Base-by-base conservation (phyloP, 2,329 filamentous ascomycete genomes). In the Colletotrichum abscissum region DNA sequence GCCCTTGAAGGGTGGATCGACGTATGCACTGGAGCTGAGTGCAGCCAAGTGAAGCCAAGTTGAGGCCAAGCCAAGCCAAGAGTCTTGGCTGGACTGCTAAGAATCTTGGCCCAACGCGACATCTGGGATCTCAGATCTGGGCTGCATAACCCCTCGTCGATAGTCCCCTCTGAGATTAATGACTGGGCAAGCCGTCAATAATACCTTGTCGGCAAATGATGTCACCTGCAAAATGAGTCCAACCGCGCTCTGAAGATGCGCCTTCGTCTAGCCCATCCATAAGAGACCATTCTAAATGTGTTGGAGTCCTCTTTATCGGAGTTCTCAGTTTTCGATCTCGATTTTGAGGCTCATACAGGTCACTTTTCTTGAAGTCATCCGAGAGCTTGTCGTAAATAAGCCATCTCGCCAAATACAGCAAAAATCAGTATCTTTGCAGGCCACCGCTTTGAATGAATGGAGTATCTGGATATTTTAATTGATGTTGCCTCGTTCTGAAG, bases 61-160 rank as follows among this genome's bases (percentile, higher is more conserved):
- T 42, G 38, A 33, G 63, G 49, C 30, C 63, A 52, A 28, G 28
- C 16, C 14, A 46, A n/a, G 62, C 62, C 59, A 56, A 69, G 59
- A 63, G 19, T 55, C 66, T 69, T 69, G 66, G 66, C 66, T 52
- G 58, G 16, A 42, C 38, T 42, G 62, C 62, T 46, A 46, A 69
- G 59, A 63, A 24, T 55, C 66, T 69, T 69, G 42, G 42, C 42
- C 42, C 42, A 49, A 19, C 42, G 42, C 42, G 42, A 49, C 42
- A 49, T 49, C 42, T 42, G 38, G 19, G 38, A 42, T 42, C 5
- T 42, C 16, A 42, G 38, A 42, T 42, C 38, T 22, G 19, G 19
- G 42, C 42, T 22, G 42, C 42, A 49, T 19, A 19, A 49, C 42
- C 42, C 19, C 19, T 49, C 42, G 42, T 49, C 42, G 7, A 19